Base-by-base conservation (phyloP, 2,329 filamentous ascomycete genomes). In the Colletotrichum noveboracense region DNA sequence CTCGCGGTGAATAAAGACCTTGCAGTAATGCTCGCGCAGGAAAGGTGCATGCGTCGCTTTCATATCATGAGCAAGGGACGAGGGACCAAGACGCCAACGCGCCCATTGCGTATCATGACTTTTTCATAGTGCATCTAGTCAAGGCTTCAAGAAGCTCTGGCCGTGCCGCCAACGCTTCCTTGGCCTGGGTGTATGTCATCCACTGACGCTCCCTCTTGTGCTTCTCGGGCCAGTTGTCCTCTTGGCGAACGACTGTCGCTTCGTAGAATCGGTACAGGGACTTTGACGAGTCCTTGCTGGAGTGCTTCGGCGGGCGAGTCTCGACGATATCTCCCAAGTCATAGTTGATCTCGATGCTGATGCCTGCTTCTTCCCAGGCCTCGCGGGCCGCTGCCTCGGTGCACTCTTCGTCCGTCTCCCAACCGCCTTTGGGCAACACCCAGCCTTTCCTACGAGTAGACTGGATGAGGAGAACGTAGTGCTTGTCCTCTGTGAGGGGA, bases 351-450 rank as follows among this genome's bases (percentile, higher is more conserved):
- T 91, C 93, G 85, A 96, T 94, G 80, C 94, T 89, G 81, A 98
- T 97, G 81, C 97, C 97, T 56, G 96, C 97, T 87, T 98, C 97
- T 87, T 98, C 97, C 97, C 97, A 98, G 76, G 97, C 97, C 86
- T 99, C 97, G 79, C 97, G 89, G 89, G 94, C 86, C 71, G 97
- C 97, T 73, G 97, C 77, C 83, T 96, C 91, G 77, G 94, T 92
- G 78, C 95, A 97, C 77, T 93, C 91, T 87, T 99, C 97, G 85
- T 99, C 97, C 38, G 93, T 94, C 85, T 99, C 97, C 96, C 97
- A 99, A 76, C 97, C 97, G 82, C 97, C 97, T 85, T 99, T 99
- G 76, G 97, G 97, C 75, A 99, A 90, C 58, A 99, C 97, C 97
- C 97, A 99, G 81, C 95, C 95, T 84, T 95, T 95, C 81, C 96